Evolutionary conservation across 352 stramenopile species (phyloP), one percentile per base, ranked within the genome.

Genomic region (Globisporangium parvum): DNA sequence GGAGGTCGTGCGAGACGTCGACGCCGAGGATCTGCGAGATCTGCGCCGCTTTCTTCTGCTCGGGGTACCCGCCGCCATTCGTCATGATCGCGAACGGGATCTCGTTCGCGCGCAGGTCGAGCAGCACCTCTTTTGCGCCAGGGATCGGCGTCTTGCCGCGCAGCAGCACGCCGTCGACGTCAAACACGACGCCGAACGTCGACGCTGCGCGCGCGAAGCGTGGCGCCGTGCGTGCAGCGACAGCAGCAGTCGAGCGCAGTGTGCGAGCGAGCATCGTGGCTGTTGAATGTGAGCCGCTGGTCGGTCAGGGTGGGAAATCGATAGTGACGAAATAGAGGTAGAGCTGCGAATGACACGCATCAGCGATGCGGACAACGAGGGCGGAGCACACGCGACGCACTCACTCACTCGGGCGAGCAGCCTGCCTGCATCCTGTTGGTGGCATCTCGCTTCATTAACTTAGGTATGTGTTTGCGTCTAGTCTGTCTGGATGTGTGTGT

Each of bases 81-180:
- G 84, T 93, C 84, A 93, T 91, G 65, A 93, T 90, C 42, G 80
- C 79, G 51, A 81, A 91, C 59, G 84, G 84, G 47, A 82, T 82
- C 41, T 80, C 57, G 41, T 72, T 69, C 39, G 70, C 65, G 40
- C 80, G 48, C 40, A 93, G 69, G 35, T 88, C 77, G 41, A 85
- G 55, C n/a, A 93, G 64, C 50, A 92, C 81, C 18, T 87, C 68
- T 4, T 61, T 69, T 3, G 84, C 84, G 6, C 84, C 84, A 0
- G 81, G 77, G 39, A 93, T 83, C 26, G 80, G 73, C 45, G 67
- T 69, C 57, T 89, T 91, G 51, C 81, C 84, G 46, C 81, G 84
- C 52, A 92, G 54, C 37, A 93, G 62, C 49, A 93, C 84, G 51
- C 84, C 84, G 53, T 93, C 84, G 8, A 93, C 80, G 55, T 93